These are phyloP conservation scores for Saccharomyces eubayanus DNA, from an alignment of 805 yeast species.

Conservation along the genomic window DNA sequence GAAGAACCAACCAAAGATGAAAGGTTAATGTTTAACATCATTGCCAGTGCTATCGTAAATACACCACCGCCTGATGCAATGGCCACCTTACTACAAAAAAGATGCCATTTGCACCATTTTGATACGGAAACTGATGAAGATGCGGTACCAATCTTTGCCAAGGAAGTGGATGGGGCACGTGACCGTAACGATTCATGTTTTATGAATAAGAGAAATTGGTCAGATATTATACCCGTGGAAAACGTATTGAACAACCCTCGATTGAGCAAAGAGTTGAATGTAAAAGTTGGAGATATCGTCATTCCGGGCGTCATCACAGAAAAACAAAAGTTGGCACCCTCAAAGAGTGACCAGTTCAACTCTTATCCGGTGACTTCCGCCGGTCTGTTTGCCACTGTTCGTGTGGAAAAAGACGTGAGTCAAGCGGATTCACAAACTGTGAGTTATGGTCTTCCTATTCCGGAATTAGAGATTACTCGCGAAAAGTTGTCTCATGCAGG, in stretches of 20 bases:
- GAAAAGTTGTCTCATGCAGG: conserved; percentile 21
- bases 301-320: conserved; percentile 25
- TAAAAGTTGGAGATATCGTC: conserved; percentile 13
- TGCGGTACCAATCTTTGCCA: conserved; percentile 59
- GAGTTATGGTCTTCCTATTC: conserved; percentile 64
- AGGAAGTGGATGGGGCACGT: conserved; percentile 46
- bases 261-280: conserved; percentile 7
- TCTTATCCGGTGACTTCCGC: conserved; percentile 49
- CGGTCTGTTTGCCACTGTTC: conserved; percentile 60
- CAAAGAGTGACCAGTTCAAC: conserved; percentile 38
- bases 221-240: conserved; percentile 51
- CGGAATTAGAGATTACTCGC: conserved; percentile 39
- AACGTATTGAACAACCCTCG: conserved; percentile 28
- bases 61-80: conserved; percentile 88
- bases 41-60: conserved; percentile 84
- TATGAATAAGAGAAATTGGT: conserved; percentile 63
- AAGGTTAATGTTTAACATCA: conserved; percentile 69
- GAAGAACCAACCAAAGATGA: conserved; percentile 60
- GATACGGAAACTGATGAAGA: conserved; percentile 66
- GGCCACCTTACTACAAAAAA: conserved; percentile 61
- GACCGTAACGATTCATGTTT: conserved; percentile 39
- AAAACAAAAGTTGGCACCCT: conserved; percentile 1
- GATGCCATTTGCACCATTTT: conserved; percentile 60
- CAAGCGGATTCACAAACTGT: conserved; percentile 45
- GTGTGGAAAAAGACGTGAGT: conserved; percentile 56